Conservation (phyloP, 495 filamentous ascomycete species). For the Lineolata rhizophorae region DNA sequence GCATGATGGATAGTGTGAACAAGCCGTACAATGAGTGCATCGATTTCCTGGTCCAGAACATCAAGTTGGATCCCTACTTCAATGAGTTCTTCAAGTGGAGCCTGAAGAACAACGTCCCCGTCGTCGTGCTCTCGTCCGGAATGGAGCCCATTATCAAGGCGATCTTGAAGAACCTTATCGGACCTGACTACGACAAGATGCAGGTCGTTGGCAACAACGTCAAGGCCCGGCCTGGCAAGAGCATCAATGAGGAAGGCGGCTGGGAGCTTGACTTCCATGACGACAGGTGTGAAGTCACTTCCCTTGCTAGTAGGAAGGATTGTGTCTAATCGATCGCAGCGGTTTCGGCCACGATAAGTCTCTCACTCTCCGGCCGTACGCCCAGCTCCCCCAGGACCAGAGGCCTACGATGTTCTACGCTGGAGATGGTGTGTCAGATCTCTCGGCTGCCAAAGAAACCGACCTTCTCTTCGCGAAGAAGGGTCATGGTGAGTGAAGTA, state of each 20-base stretch:
- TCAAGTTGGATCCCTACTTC: constrained; percentile 73
- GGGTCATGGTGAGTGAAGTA: constrained; percentile 42
- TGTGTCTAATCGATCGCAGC: constrained; percentile 19
- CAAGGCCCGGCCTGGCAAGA: constrained; percentile 36
- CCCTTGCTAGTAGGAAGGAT: neutral
- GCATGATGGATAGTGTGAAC: constrained; percentile 67
- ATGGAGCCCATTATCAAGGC: constrained; percentile 85
- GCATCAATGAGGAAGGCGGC: constrained; percentile 51
- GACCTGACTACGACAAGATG: constrained; percentile 47
- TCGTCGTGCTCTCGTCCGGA: constrained; percentile 73
- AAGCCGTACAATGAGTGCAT: constrained; percentile 67
- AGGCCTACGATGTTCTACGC: constrained; percentile 71
- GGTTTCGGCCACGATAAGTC: constrained; percentile 89
- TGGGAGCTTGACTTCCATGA: constrained; percentile 83
- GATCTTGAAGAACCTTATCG: constrained; percentile 55
- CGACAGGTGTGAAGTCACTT: constrained; percentile 33
- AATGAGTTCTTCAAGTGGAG: constrained; percentile 69
- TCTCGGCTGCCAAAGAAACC: constrained; percentile 72
- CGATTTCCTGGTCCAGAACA: constrained; percentile 48
- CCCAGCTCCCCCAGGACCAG: constrained; percentile 36
- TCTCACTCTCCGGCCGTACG: constrained; percentile 65
- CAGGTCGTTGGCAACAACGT: constrained; percentile 75
- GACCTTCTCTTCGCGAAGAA: constrained; percentile 82
- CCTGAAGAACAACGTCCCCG: constrained; percentile 58
- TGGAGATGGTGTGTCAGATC: constrained; percentile 74